A percentile compares a stretch with the other conserved stretches of the same genome.
These are phyloP conservation scores for Fagus crenata DNA, from an alignment of 306 rosid species.

Conservation along the genomic window DNA sequence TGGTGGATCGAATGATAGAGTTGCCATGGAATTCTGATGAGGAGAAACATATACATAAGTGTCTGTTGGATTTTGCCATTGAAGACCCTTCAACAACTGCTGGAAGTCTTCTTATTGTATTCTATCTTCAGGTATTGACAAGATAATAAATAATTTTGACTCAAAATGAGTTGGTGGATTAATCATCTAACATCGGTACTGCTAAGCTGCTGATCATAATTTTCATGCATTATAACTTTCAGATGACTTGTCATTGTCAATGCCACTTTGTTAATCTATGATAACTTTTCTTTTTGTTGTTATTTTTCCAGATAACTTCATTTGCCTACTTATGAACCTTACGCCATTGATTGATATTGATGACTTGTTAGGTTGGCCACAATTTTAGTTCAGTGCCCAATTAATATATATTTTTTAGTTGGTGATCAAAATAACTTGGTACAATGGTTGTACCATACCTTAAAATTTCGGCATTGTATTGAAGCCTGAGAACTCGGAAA, in stretches of 20 bases:
- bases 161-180: constrained; percentile 15
- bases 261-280: neutral
- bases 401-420: no score
- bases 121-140: constrained; percentile 80
- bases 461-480: no score
- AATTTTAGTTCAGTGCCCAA: no score
- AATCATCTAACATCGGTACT: constrained; percentile 16
- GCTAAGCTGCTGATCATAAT: constrained; percentile 24
- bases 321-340: no score
- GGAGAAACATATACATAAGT: constrained; percentile 82
- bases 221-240: neutral
- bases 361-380: no score
- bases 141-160: neutral
- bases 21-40: constrained; percentile 94
- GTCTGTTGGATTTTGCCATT: constrained; percentile 73
- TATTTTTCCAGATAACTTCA: neutral
- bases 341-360: no score
- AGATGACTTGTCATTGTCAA: neutral
- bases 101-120: constrained; percentile 90
- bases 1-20: constrained; percentile 87
- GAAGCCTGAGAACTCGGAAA: no score
- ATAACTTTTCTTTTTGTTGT: neutral
- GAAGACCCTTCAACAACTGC: constrained; percentile 63
- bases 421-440: no score
- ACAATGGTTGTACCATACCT: no score